Percentiles rank a stretch among this genome's conserved stretches.
phyloP scores from a whole-genome alignment of 2,329 filamentous ascomycete genomes.

The Beauveria sp. region DNA sequence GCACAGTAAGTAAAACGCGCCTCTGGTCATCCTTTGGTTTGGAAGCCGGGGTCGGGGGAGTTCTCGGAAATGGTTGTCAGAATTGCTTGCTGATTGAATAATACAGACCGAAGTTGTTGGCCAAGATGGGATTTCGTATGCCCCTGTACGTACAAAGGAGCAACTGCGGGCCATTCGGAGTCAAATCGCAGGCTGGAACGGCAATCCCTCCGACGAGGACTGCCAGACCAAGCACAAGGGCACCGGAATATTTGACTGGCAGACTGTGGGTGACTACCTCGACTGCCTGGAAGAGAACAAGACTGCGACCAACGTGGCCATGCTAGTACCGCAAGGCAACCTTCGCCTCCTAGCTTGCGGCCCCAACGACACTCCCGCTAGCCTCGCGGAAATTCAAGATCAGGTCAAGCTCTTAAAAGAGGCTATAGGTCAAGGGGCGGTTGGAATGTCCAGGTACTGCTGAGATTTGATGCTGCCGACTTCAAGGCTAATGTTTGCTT shows the following conservation, averaged over 20 bases:
- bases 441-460: constrained; percentile 19
- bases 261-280: constrained; percentile 18
- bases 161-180: constrained; percentile 17
- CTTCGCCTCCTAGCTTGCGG: constrained; percentile 18
- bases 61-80: not conserved
- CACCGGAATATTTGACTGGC: constrained; percentile 17
- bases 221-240: constrained; percentile 14
- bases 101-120: constrained; percentile 18
- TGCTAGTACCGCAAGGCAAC: constrained; percentile 19
- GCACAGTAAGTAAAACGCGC: constrained; percentile 15
- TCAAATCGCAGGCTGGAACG: constrained; percentile 20
- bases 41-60: not conserved
- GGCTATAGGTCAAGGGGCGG: constrained; percentile 17
- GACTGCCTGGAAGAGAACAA: constrained; percentile 17
- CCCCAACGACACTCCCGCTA: constrained; percentile 17
- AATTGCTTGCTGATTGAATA: not conserved
- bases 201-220: constrained; percentile 18
- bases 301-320: constrained; percentile 19
- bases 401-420: constrained; percentile 17
- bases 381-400: constrained; percentile 14
- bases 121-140: constrained; percentile 20
- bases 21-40: too few species aligned
- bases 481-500: not conserved
- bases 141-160: constrained; percentile 14
- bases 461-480: too few species aligned